Base-by-base conservation (phyloP, 192 early-diverging fungal genomes). In the Podila epigama region DNA sequence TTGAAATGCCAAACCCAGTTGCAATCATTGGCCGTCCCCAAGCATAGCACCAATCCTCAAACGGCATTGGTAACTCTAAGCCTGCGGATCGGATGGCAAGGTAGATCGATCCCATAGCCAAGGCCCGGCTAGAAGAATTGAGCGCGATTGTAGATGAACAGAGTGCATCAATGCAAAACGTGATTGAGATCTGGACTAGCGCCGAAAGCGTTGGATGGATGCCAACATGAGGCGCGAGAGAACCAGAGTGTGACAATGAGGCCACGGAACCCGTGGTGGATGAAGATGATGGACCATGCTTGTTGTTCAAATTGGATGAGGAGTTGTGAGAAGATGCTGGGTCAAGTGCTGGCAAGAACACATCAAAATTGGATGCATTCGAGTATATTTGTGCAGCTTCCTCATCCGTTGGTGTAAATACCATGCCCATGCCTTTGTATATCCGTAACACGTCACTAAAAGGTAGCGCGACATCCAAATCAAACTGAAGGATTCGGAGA, bases 401-500 rank as follows among this genome's bases (percentile, higher is more conserved):
- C 29, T 77, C 73, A 13, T 77, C 73, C 10, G 73, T 77, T 11
- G 73, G 73, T 27, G 57, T 53, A 25, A 77, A 77, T 2, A 86
- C 79, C 39, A 81, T 72, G 11, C 79, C 83, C 81, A 84, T 81
- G 13, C 81, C 83, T 31, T 82, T 79, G 50, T 83, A 70, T 66
- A 84, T 78, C 68, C 83, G 82, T n/a, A 86, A 66, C 20, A 80
- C 81, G 60, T 71, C 83, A 5, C 79, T 78, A 58, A 86, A 86
- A 1, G 82, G 82, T 51, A 86, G 51, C 13, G 82, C 70, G 0
- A 84, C 79, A 60, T 86, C 85, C 48, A 86, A 51, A 65, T 86
- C 75, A 50, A 81, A 86, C 32, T 75, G 83, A 28, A 86, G 62
- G 37, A 83, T 80, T 18, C 85, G 71, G 18, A 84, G 77, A 13